Conservation (phyloP, 169 alveolate species). For the Plasmodium billcollinsi region DNA sequence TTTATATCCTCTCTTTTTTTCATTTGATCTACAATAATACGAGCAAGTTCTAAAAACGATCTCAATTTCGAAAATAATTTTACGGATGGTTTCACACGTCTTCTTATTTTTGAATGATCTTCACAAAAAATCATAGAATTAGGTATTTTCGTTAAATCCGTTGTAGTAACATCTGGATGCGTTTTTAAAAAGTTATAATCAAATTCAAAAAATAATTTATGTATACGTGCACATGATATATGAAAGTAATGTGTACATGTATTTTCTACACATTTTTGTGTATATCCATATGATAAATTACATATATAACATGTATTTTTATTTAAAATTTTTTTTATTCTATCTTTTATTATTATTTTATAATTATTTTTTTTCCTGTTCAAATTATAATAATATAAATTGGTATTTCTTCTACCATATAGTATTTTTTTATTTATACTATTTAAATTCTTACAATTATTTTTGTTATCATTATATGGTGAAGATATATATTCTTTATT, state of each 20-base stretch:
- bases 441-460: background rate
- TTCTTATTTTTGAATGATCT: constrained; percentile 41
- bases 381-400: constrained; percentile 27
- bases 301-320: constrained; percentile 54
- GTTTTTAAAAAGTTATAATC: constrained; percentile 67
- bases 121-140: constrained; percentile 64
- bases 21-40: constrained; percentile 57
- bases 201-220: constrained; percentile 57
- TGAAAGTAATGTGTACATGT: constrained; percentile 56
- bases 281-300: constrained; percentile 65
- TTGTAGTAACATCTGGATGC: constrained; percentile 21
- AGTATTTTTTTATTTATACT: background rate
- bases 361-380: constrained; percentile 47
- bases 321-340: constrained; percentile 56
- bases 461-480: background rate
- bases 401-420: background rate
- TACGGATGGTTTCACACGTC: constrained; percentile 42
- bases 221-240: constrained; percentile 58
- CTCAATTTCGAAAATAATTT: constrained; percentile 63
- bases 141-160: constrained; percentile 16
- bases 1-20: constrained; percentile 73
- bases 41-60: constrained; percentile 60
- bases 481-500: constrained; percentile 11
- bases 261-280: constrained; percentile 70
- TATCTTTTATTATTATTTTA: constrained; percentile 65